These are phyloP conservation scores for Collybia mongolica DNA, from an alignment of 768 basidiomycete species.

Conservation along the genomic window DNA sequence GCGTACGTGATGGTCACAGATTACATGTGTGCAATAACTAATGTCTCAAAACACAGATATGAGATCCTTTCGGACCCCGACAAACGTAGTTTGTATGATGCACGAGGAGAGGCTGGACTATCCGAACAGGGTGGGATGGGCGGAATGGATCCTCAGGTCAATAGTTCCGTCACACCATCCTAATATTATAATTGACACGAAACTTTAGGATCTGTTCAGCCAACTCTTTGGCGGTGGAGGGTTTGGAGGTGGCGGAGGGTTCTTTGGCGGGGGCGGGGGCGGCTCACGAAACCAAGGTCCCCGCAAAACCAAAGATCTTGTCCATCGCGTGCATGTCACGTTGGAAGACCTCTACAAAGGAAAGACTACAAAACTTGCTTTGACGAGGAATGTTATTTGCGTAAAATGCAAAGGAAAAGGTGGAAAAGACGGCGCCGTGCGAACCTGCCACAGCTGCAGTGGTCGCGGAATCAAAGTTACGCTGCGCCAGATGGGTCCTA, in stretches of 20 bases:
- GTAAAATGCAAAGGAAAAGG: slow-evolving; percentile 93
- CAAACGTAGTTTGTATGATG: slow-evolving; percentile 81
- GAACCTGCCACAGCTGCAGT: slow-evolving; percentile 70
- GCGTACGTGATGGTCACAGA: slow-evolving; percentile 57
- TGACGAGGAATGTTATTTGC: slow-evolving; percentile 95
- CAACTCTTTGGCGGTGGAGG: slow-evolving; percentile 84
- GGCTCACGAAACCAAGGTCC: slow-evolving; percentile 61
- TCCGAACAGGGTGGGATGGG: slow-evolving; percentile 87
- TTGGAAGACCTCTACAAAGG: slow-evolving; percentile 99
- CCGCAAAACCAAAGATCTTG: slow-evolving; percentile 96
- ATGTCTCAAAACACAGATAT: slow-evolving; percentile 59
- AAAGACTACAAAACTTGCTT: slow-evolving; percentile 96
- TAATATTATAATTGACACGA: slow-evolving; percentile 1
- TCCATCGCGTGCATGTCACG: slow-evolving; percentile 94
- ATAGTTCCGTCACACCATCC: slow-evolving; percentile 16
- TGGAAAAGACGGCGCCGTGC: slow-evolving; percentile 95
- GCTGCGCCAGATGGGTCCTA: slow-evolving; percentile 96
- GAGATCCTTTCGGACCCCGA: slow-evolving; percentile 90
- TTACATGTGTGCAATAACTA: slow-evolving; percentile 1
- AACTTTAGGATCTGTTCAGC: slow-evolving; percentile 84
- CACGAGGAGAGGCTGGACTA: slow-evolving; percentile 89
- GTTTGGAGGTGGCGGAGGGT: slow-evolving; percentile 69
- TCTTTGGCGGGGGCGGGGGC: slow-evolving; percentile 73
- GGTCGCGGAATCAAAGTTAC: slow-evolving; percentile 92
- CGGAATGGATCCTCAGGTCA: slow-evolving; percentile 93